A percentile compares a stretch with the other conserved stretches of the same genome.
phyloP scores from a whole-genome alignment of 768 basidiomycete species.

The Hericium coralloides region DNA sequence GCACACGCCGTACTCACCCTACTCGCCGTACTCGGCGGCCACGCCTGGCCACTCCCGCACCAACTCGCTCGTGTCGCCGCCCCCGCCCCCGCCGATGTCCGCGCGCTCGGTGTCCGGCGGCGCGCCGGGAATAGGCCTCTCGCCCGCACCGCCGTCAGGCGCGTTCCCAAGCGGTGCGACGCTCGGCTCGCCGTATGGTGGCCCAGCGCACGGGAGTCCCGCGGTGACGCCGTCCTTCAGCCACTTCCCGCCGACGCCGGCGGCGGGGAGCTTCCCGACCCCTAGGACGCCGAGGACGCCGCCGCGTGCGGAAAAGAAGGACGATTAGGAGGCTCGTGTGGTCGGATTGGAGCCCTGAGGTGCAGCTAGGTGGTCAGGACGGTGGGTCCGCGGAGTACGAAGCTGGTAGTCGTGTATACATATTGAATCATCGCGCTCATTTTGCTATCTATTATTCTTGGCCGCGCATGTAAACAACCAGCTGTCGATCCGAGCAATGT shows the following conservation, averaged over 20 bases:
- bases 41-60: neutral
- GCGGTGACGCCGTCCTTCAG: conserved; percentile 16
- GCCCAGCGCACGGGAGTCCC: neutral
- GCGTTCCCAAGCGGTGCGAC: conserved; percentile 21
- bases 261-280: conserved; percentile 12
- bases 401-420: too few relatives aligned
- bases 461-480: too few relatives aligned
- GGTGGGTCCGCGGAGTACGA: too few relatives aligned
- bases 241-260: conserved; percentile 29
- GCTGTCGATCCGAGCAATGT: too few relatives aligned
- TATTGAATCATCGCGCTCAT: too few relatives aligned
- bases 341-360: too few relatives aligned
- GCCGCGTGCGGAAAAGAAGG: neutral
- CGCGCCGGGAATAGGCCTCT: conserved; percentile 7
- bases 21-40: conserved; percentile 22
- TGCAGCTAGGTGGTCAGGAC: too few relatives aligned
- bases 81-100: neutral
- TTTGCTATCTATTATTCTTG: too few relatives aligned
- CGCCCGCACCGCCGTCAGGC: neutral
- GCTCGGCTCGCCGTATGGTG: conserved; percentile 15
- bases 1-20: conserved; percentile 22
- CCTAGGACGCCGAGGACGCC: neutral
- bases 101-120: conserved; percentile 3
- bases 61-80: neutral
- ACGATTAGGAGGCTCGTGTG: neutral